Evolutionary conservation across 768 basidiomycete genomes (phyloP).

Genomic region (Agrocybe pediades): DNA sequence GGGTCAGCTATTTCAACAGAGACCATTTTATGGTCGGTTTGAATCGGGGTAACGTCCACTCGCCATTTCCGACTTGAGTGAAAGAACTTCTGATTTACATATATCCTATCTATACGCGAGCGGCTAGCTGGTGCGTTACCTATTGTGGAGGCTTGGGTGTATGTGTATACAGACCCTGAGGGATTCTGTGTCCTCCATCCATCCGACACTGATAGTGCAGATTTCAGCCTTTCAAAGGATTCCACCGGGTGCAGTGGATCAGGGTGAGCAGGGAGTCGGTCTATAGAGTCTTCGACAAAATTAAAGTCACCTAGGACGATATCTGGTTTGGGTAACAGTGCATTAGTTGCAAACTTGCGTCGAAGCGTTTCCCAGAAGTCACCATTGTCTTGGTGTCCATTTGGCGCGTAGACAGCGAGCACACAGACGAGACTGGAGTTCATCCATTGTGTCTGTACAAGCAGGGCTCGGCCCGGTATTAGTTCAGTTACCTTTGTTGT

Average conservation of each 20-base stretch:
- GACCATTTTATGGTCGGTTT: conserved; percentile 32
- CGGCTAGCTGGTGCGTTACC: conserved; percentile 1
- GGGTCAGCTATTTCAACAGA: conserved; percentile 18
- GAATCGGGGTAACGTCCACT: conserved; percentile 15
- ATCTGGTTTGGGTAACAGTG: conserved; percentile 20
- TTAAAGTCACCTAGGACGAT: conserved; percentile 43
- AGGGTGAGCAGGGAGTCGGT: conserved; percentile 26
- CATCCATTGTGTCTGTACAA: conserved; percentile 17
- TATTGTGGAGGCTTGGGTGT: conserved; percentile 9
- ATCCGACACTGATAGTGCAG: conserved; percentile 19
- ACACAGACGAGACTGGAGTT: conserved; percentile 19
- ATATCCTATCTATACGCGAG: conserved; percentile 37
- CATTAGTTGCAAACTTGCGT: not conserved
- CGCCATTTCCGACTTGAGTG: conserved; percentile 23
- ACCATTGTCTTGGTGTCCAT: conserved; percentile 10
- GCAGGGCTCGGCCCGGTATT: conserved; percentile 28
- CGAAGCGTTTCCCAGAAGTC: conserved; percentile 11
- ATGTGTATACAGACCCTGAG: conserved; percentile 25
- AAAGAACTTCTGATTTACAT: conserved; percentile 15
- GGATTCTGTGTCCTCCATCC: conserved; percentile 31
- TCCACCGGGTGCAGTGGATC: conserved; percentile 15
- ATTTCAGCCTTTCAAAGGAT: conserved; percentile 24
- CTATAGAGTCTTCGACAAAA: conserved; percentile 35
- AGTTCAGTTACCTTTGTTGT: conserved; percentile 11
- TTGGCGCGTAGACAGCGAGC: conserved; percentile 38